These are phyloP conservation scores for Penicillium pancosmium DNA, from an alignment of 495 filamentous ascomycete genomes.

Conservation along the genomic window DNA sequence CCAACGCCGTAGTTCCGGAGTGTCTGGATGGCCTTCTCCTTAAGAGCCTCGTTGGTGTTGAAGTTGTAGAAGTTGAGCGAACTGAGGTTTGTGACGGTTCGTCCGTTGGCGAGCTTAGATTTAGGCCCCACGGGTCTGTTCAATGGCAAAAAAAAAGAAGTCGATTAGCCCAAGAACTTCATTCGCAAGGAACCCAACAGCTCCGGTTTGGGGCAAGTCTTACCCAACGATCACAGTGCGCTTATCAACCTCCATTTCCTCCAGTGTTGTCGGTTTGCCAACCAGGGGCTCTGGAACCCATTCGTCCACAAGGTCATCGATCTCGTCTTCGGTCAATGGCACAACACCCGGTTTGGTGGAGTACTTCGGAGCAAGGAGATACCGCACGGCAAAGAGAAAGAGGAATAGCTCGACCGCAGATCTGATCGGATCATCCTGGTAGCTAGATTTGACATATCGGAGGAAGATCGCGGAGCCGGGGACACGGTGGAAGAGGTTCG, in stretches of 20 bases:
- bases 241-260: conserved; percentile 82
- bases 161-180: conserved; percentile 18
- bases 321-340: conserved; percentile 88
- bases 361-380: conserved; percentile 88
- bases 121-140: conserved; percentile 84
- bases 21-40: conserved; percentile 91
- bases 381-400: conserved; percentile 93
- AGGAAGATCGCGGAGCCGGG: conserved; percentile 93
- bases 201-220: conserved; percentile 10
- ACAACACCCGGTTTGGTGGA: conserved; percentile 88
- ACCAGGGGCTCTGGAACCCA: conserved; percentile 96
- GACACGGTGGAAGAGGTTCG: conserved; percentile 78
- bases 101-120: conserved; percentile 84
- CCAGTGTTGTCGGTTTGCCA: conserved; percentile 65
- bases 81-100: conserved; percentile 87
- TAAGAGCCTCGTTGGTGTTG: conserved; percentile 84
- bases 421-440: conserved; percentile 94
- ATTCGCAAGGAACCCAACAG: background rate
- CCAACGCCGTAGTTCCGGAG: conserved; percentile 95
- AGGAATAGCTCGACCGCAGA: conserved; percentile 93
- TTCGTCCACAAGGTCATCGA: conserved; percentile 95
- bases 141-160: background rate
- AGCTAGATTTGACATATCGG: conserved; percentile 93
- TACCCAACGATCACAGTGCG: conserved; percentile 87
- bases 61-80: conserved; percentile 98